Percentiles rank a stretch among this genome's conserved stretches.
Conservation (phyloP, 345 rosid genomes). For the Acer campestre region DNA sequence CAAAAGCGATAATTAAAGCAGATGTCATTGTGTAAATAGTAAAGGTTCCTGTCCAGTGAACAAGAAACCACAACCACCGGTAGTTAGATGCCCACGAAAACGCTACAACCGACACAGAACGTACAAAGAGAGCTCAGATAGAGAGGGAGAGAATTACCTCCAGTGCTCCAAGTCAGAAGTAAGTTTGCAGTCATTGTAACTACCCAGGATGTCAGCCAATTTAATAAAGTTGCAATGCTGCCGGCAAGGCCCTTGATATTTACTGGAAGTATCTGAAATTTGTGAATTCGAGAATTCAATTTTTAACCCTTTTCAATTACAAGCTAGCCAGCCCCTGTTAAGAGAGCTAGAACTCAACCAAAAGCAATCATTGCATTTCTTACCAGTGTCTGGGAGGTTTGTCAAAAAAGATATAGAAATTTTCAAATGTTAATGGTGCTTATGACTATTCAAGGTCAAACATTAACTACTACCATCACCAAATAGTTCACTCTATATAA, state of each 20-base stretch:
- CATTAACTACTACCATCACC: too few species aligned
- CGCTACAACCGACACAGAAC: not conserved
- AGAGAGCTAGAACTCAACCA: too few species aligned
- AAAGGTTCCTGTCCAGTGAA: too few species aligned
- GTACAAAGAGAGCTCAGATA: not conserved
- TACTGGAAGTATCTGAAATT: conserved; percentile 48
- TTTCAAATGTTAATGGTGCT: too few species aligned
- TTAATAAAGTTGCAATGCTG: conserved; percentile 59
- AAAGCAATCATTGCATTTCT: too few species aligned
- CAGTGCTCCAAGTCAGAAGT: conserved; percentile 60
- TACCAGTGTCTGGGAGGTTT: too few species aligned
- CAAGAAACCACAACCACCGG: not conserved
- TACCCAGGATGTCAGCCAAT: conserved; percentile 51
- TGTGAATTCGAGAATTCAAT: not conserved
- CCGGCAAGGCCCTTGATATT: conserved; percentile 71
- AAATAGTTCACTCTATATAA: too few species aligned
- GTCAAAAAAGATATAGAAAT: too few species aligned
- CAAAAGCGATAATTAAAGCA: conserved; percentile 48
- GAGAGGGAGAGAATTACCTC: conserved; percentile 43
- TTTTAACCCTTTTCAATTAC: not conserved
- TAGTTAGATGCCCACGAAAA: not conserved
- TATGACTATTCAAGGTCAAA: too few species aligned
- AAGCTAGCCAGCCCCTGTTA: too few species aligned
- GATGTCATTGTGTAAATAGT: not conserved
- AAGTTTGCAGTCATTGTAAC: conserved; percentile 63